These are phyloP conservation scores for Pleomassaria siparia DNA, from an alignment of 2,329 filamentous ascomycete species.

Conservation along the genomic window DNA sequence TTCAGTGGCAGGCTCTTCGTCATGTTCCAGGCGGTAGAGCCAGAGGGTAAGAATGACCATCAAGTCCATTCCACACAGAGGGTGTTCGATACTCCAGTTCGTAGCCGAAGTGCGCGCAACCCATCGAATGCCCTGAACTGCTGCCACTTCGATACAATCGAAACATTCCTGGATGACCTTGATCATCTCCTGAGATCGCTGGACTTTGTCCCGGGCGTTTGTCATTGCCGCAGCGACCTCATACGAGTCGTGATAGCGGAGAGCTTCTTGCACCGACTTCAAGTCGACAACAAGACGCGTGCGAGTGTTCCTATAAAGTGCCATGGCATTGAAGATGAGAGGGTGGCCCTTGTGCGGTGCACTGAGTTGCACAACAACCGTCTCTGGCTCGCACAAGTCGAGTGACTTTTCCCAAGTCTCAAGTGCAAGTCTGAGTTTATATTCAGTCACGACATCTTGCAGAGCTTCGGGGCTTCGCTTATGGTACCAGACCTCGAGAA, in stretches of 20 bases:
- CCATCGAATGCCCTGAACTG: constrained; percentile 93
- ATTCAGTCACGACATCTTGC: constrained; percentile 96
- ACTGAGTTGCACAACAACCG: constrained; percentile 82
- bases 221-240: constrained; percentile 98
- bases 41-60: constrained; percentile 98
- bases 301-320: constrained; percentile 91
- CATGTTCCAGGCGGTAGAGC: constrained; percentile 99
- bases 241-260: constrained; percentile 95
- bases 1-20: constrained; percentile 84
- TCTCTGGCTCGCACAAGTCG: constrained; percentile 89
- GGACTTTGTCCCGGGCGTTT: constrained; percentile 87
- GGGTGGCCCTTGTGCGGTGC: constrained; percentile 96
- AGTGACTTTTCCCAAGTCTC: constrained; percentile 99
- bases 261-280: constrained; percentile 91
- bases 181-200: constrained; percentile 95
- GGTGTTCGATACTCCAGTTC: constrained; percentile 99
- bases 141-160: constrained; percentile 95
- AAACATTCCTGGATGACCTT: constrained; percentile 98
- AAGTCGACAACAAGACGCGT: constrained; percentile 92
- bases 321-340: constrained; percentile 96
- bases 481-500: constrained; percentile 98
- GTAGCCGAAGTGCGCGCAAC: constrained; percentile 96
- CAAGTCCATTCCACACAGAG: constrained; percentile 91
- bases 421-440: constrained; percentile 91
- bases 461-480: constrained; percentile 97